These are phyloP conservation scores for Penicillium sp. DNA, from an alignment of 2,329 filamentous ascomycete species.

Conservation along the genomic window DNA sequence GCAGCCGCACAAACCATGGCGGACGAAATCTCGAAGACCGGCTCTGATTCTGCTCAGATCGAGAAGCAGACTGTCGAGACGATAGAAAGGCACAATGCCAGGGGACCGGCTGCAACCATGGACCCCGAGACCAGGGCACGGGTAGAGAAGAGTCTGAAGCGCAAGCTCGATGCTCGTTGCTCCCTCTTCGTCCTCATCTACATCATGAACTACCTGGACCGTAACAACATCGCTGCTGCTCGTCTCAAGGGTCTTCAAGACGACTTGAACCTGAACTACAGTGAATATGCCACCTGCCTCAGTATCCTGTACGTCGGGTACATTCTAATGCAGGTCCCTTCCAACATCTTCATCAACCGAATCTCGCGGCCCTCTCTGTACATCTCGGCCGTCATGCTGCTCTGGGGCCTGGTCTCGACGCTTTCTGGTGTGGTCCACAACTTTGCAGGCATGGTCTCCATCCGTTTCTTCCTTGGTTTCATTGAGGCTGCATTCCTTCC, in stretches of 20 bases:
- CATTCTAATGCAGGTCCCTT: constrained; percentile 34
- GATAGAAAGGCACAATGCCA: neutral
- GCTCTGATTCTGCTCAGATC: neutral
- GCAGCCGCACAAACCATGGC: neutral
- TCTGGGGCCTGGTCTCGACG: constrained; percentile 67
- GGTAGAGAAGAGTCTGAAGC: constrained; percentile 34
- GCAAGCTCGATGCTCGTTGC: constrained; percentile 34
- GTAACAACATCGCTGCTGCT: constrained; percentile 13
- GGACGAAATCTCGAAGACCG: neutral
- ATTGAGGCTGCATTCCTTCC: constrained; percentile 47
- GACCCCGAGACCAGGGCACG: constrained; percentile 28
- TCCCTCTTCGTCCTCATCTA: constrained; percentile 19
- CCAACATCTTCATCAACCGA: constrained; percentile 53
- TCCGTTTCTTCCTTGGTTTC: constrained; percentile 46
- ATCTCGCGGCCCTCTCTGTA: constrained; percentile 52
- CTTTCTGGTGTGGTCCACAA: constrained; percentile 55
- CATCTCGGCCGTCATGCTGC: constrained; percentile 52
- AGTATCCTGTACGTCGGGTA: constrained; percentile 12
- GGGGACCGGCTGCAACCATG: neutral
- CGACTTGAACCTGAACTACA: constrained; percentile 9
- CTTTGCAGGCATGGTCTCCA: constrained; percentile 40
- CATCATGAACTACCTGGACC: constrained; percentile 17
- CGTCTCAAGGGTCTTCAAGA: constrained; percentile 13
- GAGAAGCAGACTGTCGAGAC: neutral
- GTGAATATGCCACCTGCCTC: constrained; percentile 10